Base-by-base conservation (phyloP, 208 protist species). In the Acanthamoeba culbertsoni region DNA sequence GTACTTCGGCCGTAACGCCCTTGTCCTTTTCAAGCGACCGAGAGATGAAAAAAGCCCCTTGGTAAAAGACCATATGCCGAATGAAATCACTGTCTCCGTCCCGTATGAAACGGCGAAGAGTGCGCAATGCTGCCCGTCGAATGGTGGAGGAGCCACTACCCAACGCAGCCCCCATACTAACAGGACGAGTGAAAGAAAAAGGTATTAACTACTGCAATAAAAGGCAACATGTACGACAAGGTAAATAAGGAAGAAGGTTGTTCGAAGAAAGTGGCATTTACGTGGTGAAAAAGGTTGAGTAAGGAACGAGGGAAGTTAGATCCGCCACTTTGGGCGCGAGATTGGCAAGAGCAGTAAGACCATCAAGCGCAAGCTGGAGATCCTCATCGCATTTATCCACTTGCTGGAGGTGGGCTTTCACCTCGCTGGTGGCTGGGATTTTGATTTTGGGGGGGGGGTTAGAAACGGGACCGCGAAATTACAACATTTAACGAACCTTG, bases 281-380 rank as follows among this genome's bases (percentile, higher is more conserved):
- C 82, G 26, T 90, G 28, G 55, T 65, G 82, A 90, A 90, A 26
- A 90, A 90, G 51, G 82, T 28, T 6, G 48, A 28, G 82, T 68
- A 90, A 35, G 82, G 37, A 46, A 59, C 48, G 55, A 65, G 0
- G 55, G 82, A 59, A 31, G 53, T 65, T 5, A 90, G n/a, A 2
- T 90, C 82, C 12, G 37, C 53, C 4, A 90, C 35, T 3, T 43
- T 59, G 20, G 82, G 82, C 0, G 53, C 55, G 51, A 90, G 37
- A n/a, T 42, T 68, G 31, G 82, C 33, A 31, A 90, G 82, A 23
- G 82, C 48, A 51, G 59, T 90, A 18, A 90, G 51, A 33, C 53
- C 82, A 40, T 90, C 55, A 8, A 90, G 82, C 1, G 48, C 55
- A 8, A 68, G 20, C 40, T 90, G 53, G 23, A 90, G 40, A 40